These are phyloP conservation scores for Colletotrichum sp. DNA, from an alignment of 2,329 filamentous ascomycete genomes.

Conservation along the genomic window DNA sequence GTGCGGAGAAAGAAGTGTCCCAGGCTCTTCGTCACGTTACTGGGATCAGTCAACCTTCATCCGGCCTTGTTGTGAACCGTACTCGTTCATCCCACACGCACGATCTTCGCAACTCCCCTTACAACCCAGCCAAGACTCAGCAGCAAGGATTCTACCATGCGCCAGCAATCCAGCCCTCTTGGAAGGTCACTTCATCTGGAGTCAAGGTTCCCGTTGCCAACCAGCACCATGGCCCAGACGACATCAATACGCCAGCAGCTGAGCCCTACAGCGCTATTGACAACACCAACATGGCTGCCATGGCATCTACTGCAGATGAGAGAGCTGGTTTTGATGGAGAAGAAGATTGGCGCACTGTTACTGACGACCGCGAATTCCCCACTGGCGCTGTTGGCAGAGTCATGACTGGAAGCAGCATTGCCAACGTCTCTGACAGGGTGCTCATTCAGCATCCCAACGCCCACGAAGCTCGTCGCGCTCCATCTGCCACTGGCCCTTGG, in stretches of 20 bases:
- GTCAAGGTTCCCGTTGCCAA: constrained; percentile 4
- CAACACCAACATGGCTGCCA: neutral
- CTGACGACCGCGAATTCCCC: constrained; percentile 6
- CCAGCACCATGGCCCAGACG: neutral
- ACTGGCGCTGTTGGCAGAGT: constrained; percentile 4
- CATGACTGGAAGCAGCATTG: constrained; percentile 23
- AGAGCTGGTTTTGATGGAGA: neutral
- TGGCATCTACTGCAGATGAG: neutral
- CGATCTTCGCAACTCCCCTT: neutral
- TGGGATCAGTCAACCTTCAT: constrained; percentile 13
- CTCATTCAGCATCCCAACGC: neutral
- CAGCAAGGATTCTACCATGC: constrained; percentile 16
- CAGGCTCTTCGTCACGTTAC: constrained; percentile 13
- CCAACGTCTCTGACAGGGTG: constrained; percentile 18
- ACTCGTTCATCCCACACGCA: neutral
- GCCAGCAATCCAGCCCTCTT: constrained; percentile 13
- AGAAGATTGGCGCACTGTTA: constrained; percentile 22
- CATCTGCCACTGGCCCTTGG: neutral
- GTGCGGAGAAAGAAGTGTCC: constrained; percentile 20
- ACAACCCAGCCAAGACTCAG: neutral
- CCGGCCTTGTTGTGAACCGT: constrained; percentile 10
- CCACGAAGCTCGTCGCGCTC: neutral
- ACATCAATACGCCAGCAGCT: neutral
- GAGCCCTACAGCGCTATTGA: constrained; percentile 4
- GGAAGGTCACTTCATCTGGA: constrained; percentile 8